These are phyloP conservation scores for Pneumocystis oryctolagi DNA, from an alignment of 1,139 yeast species.

Conservation along the genomic window DNA sequence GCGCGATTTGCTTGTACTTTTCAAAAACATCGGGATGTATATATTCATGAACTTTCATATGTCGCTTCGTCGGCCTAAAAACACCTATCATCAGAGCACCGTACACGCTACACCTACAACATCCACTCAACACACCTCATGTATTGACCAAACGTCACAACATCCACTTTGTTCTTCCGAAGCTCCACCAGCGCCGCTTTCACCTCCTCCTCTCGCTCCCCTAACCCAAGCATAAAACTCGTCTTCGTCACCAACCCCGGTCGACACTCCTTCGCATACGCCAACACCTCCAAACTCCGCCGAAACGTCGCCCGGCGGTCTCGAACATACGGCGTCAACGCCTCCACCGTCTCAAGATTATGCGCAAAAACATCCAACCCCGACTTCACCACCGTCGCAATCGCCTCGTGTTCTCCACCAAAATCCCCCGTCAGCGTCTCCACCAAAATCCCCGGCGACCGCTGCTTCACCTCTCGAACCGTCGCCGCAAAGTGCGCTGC, in stretches of 20 bases:
- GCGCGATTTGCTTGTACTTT: slow-evolving; percentile 77
- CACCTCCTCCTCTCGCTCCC: slow-evolving; percentile 86
- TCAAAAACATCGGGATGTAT: slow-evolving; percentile 91
- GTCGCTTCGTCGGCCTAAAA: slow-evolving; percentile 83
- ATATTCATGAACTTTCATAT: slow-evolving; percentile 94
- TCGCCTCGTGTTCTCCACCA: slow-evolving; percentile 70
- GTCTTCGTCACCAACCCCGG: slow-evolving; percentile 79
- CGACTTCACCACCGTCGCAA: slow-evolving; percentile 59
- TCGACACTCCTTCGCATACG: slow-evolving; percentile 62
- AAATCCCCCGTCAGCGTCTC: slow-evolving; percentile 94
- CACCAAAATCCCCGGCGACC: slow-evolving; percentile 81
- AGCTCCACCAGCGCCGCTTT: slow-evolving; percentile 50
- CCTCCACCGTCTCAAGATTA: slow-evolving; percentile 92
- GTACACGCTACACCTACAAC: not conserved
- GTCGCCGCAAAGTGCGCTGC: slow-evolving; percentile 82
- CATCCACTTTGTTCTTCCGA: slow-evolving; percentile 68
- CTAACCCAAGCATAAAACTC: slow-evolving; percentile 90
- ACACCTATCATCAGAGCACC: no score
- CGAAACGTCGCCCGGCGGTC: slow-evolving; percentile 93
- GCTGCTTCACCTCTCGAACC: slow-evolving; percentile 63
- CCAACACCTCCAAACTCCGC: slow-evolving; percentile 65
- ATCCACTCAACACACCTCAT: slow-evolving; percentile 36
- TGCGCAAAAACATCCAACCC: slow-evolving; percentile 97
- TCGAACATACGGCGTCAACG: slow-evolving; percentile 81
- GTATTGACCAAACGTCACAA: slow-evolving; percentile 96